These are phyloP conservation scores for Phalaenopsis hybrid DNA, from an alignment of 116 monocot species.

Conservation along the genomic window DNA sequence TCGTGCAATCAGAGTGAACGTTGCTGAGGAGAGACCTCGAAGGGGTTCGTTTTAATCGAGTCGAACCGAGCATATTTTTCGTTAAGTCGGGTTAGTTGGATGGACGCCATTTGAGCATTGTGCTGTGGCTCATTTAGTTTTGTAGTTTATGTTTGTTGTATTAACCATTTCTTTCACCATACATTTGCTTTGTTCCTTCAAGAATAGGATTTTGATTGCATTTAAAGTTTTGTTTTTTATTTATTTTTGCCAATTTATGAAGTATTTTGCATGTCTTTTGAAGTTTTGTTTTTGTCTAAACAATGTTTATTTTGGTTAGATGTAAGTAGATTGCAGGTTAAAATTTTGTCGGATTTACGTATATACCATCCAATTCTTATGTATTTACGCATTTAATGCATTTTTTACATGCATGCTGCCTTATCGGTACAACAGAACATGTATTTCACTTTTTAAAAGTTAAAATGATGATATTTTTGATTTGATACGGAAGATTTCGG, in stretches of 20 bases:
- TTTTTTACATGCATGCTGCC: too few species aligned
- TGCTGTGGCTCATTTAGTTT: neutral
- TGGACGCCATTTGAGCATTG: neutral
- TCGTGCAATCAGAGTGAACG: slow-evolving; percentile 13
- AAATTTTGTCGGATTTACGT: too few species aligned
- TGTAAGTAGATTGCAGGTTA: neutral
- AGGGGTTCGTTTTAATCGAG: neutral
- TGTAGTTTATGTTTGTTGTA: slow-evolving; percentile 2
- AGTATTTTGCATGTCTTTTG: neutral
- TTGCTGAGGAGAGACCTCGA: slow-evolving; percentile 15
- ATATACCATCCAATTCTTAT: too few species aligned
- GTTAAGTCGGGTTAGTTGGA: neutral
- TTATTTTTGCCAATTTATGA: neutral
- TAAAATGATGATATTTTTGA: too few species aligned
- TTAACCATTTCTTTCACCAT: neutral
- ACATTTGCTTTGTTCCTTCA: neutral
- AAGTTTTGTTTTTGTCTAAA: neutral
- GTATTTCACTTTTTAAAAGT: too few species aligned
- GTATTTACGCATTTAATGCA: too few species aligned
- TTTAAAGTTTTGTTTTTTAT: neutral
- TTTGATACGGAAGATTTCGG: too few species aligned
- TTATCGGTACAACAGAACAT: too few species aligned
- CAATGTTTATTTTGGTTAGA: neutral
- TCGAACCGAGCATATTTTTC: neutral
- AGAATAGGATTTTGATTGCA: neutral